Base-by-base conservation (phyloP, 176 grass and related monocot species). In the Aechmea fasciata region DNA sequence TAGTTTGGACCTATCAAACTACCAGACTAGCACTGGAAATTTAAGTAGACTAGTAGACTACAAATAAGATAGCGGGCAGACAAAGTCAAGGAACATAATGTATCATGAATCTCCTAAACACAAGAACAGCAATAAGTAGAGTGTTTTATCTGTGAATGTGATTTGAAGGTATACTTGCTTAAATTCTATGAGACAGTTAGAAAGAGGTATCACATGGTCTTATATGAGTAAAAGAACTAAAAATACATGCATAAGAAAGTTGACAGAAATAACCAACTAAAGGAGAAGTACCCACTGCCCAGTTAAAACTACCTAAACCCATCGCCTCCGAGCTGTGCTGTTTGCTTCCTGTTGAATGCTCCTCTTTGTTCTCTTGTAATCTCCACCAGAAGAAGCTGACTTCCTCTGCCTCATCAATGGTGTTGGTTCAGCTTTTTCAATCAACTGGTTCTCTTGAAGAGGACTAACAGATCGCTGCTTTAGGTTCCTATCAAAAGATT, bases 301-400 rank as follows among this genome's bases (percentile, higher is more conserved):
- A 57, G 7, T 17, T 18, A 59, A 59, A 59, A 59, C 54, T 48
- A 47, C 49, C 47, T 70, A 85, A 72, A 61, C 50, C 88, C 88
- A 96, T 85, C 88, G 88, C 81, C 48, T 91, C 55, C 64, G 52
- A 77, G 25, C 55, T 68, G 74, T 79, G 69, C 54, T 80, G 71
- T 73, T 89, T 53, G 78, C 69, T 48, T 84, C 80, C 48, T 82
- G 77, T 11, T 65, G 53, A 72, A 65, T 74, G 61, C 69, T 68
- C 50, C 80, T 49, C 84, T 80, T 83, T 66, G 22, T 87, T 78
- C 52, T 88, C 82, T 96, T 96, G 68, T 81, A 91, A 73, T 85
- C 82, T 65, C 63, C 83, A 77, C 50, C 85, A 25, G 67, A 83
- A 52, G 83, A 72, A 48, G 67, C 23, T 48, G 48, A 52, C 7